Evolutionary conservation across 768 basidiomycete species (phyloP).

Genomic region (Lactarius hengduanensis): DNA sequence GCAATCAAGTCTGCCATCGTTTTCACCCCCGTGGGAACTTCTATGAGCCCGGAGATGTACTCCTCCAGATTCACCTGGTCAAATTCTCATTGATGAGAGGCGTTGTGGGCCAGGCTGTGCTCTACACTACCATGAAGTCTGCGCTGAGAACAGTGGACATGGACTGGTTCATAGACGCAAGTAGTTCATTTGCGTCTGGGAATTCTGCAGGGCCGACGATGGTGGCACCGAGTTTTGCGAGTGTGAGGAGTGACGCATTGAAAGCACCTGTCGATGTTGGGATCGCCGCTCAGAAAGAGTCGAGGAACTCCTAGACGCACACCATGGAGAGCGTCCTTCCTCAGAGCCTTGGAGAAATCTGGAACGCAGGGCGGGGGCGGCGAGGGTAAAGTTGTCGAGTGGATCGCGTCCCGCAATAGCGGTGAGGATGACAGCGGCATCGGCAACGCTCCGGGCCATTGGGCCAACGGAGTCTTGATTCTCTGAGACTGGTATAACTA

Average conservation of each 20-base stretch:
- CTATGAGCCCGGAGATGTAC: slow-evolving; percentile 47
- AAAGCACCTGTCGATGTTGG: slow-evolving; percentile 39
- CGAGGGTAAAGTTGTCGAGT: slow-evolving; percentile 42
- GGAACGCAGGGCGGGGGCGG: slow-evolving; percentile 50
- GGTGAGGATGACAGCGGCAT: slow-evolving; percentile 54
- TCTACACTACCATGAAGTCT: slow-evolving; percentile 55
- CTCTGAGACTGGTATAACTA: slow-evolving; percentile 50
- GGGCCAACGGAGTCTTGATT: slow-evolving; percentile 64
- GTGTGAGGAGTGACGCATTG: slow-evolving; percentile 39
- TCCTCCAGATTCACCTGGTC: slow-evolving; percentile 52
- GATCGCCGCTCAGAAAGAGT: slow-evolving; percentile 33
- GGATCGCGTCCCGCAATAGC: slow-evolving; percentile 47
- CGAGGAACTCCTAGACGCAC: slow-evolving; percentile 49
- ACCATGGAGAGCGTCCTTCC: slow-evolving; percentile 46
- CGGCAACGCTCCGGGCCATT: slow-evolving; percentile 51
- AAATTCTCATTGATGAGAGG: background rate
- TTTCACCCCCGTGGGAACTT: slow-evolving; percentile 57
- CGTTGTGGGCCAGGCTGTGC: too few species aligned
- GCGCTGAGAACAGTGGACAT: slow-evolving; percentile 49
- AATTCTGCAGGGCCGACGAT: slow-evolving; percentile 65
- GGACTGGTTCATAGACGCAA: slow-evolving; percentile 49
- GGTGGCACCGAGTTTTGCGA: slow-evolving; percentile 45
- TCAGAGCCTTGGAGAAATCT: slow-evolving; percentile 55
- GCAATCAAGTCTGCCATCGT: slow-evolving; percentile 56
- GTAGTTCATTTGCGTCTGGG: slow-evolving; percentile 49